Percentiles rank a stretch among this genome's conserved stretches.
Evolutionary conservation across 106 monocot species (phyloP).

Genomic region (Acorus gramineus): DNA sequence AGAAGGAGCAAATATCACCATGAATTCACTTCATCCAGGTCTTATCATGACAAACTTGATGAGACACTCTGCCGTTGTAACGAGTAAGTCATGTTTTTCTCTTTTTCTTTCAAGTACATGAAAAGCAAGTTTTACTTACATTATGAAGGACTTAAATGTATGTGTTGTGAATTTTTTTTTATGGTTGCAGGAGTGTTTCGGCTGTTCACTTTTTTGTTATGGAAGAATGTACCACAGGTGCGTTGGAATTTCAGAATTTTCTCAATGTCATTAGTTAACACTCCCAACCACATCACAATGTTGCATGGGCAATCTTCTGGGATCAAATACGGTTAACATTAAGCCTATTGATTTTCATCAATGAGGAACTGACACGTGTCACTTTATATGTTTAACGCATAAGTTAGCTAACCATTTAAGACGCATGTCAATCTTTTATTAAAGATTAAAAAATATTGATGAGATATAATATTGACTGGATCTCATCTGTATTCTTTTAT

Average conservation of each 20-base stretch:
- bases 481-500: no score
- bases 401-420: no score
- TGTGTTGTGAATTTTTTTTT: neutral
- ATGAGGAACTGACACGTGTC: no score
- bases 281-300: no score
- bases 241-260: neutral
- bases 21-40: constrained; percentile 88
- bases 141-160: neutral
- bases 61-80: constrained; percentile 64
- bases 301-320: no score
- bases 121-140: neutral
- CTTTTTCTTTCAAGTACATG: neutral
- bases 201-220: constrained; percentile 49
- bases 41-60: constrained; percentile 88
- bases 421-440: no score
- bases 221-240: constrained; percentile 98
- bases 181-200: constrained; percentile 41
- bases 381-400: no score
- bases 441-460: no score
- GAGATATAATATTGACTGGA: no score
- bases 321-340: no score
- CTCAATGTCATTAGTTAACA: no score
- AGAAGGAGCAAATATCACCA: constrained; percentile 74
- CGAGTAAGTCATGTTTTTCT: constrained; percentile 40
- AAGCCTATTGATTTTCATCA: no score